Evolutionary conservation across 306 rosid species (phyloP).

Genomic region (Cicer judaicum): DNA sequence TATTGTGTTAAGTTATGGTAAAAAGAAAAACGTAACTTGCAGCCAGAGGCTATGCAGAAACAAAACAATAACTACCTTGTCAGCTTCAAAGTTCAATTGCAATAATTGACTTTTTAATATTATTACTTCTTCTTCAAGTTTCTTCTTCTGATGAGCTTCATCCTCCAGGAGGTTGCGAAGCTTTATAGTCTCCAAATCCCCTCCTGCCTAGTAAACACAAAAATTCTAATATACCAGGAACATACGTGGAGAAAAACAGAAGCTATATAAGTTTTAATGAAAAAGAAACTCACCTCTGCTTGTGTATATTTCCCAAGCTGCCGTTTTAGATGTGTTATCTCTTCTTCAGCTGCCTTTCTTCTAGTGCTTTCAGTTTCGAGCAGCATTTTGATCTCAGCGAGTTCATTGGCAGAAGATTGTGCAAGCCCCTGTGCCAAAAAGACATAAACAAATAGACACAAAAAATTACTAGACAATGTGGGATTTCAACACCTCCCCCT

Average conservation of each 20-base stretch:
- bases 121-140: conserved; percentile 89
- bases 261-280: conserved; percentile 18
- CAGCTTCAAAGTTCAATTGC: conserved; percentile 86
- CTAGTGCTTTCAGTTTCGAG: conserved; percentile 68
- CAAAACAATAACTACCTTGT: conserved; percentile 65
- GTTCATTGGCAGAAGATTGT: conserved; percentile 58
- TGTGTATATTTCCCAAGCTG: conserved; percentile 58
- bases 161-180: conserved; percentile 71
- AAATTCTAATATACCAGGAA: conserved; percentile 44
- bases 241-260: conserved; percentile 33
- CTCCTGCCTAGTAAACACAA: conserved; percentile 69
- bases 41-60: conserved; percentile 34
- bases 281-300: conserved; percentile 55
- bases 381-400: conserved; percentile 62
- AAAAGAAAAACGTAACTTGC: conserved; percentile 10
- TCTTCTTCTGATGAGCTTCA: conserved; percentile 74
- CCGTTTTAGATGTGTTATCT: conserved; percentile 58
- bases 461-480: neutral
- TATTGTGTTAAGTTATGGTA: conserved; percentile 20
- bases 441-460: conserved; percentile 5
- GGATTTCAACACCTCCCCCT: neutral
- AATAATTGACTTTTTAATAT: conserved; percentile 79
- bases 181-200: conserved; percentile 61
- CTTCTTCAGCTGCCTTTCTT: conserved; percentile 81
- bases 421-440: conserved; percentile 56